Base-by-base conservation (phyloP, 371 early-diverging fungal genomes). In the Smittium mucronatum region DNA sequence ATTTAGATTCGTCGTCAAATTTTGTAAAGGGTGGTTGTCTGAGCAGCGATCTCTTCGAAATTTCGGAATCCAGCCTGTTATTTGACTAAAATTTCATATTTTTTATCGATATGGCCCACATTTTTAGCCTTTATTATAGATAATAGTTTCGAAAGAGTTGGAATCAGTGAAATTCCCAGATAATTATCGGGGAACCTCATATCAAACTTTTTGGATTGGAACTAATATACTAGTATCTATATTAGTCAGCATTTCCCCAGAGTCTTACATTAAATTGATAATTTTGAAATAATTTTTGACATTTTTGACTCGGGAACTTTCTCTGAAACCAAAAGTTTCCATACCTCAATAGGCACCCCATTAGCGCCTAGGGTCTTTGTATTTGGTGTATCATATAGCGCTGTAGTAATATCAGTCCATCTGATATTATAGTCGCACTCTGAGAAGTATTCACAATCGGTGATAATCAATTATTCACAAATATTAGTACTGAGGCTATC, bases 281-380 rank as follows among this genome's bases (percentile, higher is more conserved):
- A 61, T 61, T 61, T 61, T 61, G 63, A 61, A 61, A 61, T 16
- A 15, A 61, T 5, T 61, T 61, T 61, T 11, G 63, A 28, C 5
- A 61, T 5, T 11, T 61, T 28, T 28, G 29, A 30, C 26, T 5
- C 26, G 5, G 63, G 63, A 15, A 33, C 5, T 11, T 5, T 5
- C 26, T 61, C 33, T 11, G 5, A 5, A 5, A 28, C 26, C 63
- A n/a, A 5, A 11, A 61, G 63, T n/a, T 61, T 61, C 31, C 26
- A 61, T 16, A 61, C 33, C n/a, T 61, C 63, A 26, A 5, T 61
- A 15, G 63, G 63, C 15, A 61, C 26, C 5, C 63, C 63, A 33
- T 61, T 26, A 33, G 29, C 5, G 5, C 63, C 63, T n/a, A 26
- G 63, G 16, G 63, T 26, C 33, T 61, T 61, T 11, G 5, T 61